Conservation (phyloP, 2,329 filamentous ascomycete genomes). For the Botryosphaeria dothidea region DNA sequence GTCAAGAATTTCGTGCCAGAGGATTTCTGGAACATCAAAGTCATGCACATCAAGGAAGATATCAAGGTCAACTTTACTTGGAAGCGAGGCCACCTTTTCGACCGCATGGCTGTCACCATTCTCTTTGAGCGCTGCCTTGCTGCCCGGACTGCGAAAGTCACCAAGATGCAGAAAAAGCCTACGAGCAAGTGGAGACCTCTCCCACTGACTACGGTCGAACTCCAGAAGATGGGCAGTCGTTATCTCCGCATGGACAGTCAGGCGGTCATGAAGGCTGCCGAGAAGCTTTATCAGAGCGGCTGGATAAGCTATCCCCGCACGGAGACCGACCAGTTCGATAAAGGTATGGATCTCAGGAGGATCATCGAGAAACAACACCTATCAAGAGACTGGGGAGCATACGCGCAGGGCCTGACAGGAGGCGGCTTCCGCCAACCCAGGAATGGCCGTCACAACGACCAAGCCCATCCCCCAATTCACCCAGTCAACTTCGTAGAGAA, state of each 20-base stretch:
- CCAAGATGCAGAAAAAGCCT: constrained; percentile 84
- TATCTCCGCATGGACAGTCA: constrained; percentile 91
- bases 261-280: constrained; percentile 82
- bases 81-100: constrained; percentile 81
- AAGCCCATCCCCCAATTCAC: constrained; percentile 96
- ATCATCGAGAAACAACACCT: constrained; percentile 82
- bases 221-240: constrained; percentile 91
- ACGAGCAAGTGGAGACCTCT: constrained; percentile 93
- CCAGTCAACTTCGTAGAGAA: constrained; percentile 82
- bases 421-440: constrained; percentile 81
- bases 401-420: constrained; percentile 72
- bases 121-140: constrained; percentile 82
- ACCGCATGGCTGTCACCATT: constrained; percentile 76
- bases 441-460: constrained; percentile 85
- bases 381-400: constrained; percentile 75
- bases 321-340: constrained; percentile 94
- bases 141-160: constrained; percentile 76
- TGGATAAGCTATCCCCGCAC: constrained; percentile 98
- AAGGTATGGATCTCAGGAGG: constrained; percentile 77
- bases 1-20: constrained; percentile 94
- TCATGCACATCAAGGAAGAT: constrained; percentile 74
- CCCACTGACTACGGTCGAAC: constrained; percentile 90
- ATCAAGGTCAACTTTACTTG: constrained; percentile 84
- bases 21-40: constrained; percentile 87
- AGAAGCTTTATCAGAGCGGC: constrained; percentile 86